Percentiles rank a stretch among this genome's conserved stretches.
phyloP scores from a whole-genome alignment of 1,139 yeast species.

The Yamadazyma friedrichii region DNA sequence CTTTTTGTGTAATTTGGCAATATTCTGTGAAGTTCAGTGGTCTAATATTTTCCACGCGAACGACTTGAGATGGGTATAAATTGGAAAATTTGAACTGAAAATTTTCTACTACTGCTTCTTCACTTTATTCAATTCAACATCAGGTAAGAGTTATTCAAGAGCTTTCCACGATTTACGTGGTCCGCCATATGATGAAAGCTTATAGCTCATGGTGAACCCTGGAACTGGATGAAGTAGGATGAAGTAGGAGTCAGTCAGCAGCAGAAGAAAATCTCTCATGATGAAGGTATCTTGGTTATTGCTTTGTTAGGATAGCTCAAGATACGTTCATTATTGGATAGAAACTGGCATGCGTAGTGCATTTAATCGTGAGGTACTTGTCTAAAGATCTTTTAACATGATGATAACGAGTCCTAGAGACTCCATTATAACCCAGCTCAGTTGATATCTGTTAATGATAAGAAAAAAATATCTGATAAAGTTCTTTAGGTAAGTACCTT shows the following conservation, averaged over 20 bases:
- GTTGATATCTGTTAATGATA: slow-evolving; percentile 53
- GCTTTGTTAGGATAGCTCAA: no score
- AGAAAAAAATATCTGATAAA: slow-evolving; percentile 39
- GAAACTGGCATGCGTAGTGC: no score
- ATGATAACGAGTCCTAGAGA: slow-evolving; percentile 46
- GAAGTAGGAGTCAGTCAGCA: no score
- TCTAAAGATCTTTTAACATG: slow-evolving; percentile 20
- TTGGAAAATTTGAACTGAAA: background rate
- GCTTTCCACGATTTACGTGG: no score
- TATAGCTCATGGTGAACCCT: no score
- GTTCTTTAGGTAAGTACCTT: slow-evolving; percentile 17
- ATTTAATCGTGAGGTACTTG: slow-evolving; percentile 7
- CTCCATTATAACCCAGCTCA: slow-evolving; percentile 53
- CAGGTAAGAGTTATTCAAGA: background rate
- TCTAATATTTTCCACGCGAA: slow-evolving; percentile 1
- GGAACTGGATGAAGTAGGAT: no score
- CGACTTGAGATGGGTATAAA: background rate
- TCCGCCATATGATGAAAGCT: no score
- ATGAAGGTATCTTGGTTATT: no score
- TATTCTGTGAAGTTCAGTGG: no score
- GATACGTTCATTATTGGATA: no score
- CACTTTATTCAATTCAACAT: no score
- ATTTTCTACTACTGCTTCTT: background rate
- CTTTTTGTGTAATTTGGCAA: background rate
- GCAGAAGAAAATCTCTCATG: no score